Percentiles rank a stretch among this genome's conserved stretches.
These are phyloP conservation scores for Vicia faba DNA, from an alignment of 306 rosid genomes.

Conservation along the genomic window DNA sequence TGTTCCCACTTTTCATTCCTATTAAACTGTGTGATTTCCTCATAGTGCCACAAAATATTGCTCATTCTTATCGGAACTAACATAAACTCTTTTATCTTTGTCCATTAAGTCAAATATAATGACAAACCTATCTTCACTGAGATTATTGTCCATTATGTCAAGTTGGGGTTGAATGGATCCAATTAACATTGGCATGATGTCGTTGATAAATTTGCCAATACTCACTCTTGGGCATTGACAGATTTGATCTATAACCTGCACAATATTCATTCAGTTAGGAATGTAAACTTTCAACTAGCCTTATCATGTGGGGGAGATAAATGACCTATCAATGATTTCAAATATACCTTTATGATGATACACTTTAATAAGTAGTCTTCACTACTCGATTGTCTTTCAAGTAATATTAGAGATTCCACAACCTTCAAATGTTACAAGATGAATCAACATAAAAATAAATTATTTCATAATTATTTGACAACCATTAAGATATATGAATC, in stretches of 20 bases:
- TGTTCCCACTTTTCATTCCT: too few species aligned
- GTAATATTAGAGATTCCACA: neutral
- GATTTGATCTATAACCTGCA: constrained; percentile 38
- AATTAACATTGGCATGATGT: constrained; percentile 22
- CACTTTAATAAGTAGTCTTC: neutral
- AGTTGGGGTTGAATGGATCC: constrained; percentile 9
- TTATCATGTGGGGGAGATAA: neutral
- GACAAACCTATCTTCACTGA: neutral
- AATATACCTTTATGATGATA: constrained; percentile 32
- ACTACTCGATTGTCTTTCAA: neutral
- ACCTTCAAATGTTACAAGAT: constrained; percentile 29
- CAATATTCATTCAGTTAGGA: constrained; percentile 5
- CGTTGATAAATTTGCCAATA: neutral
- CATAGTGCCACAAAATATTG: too few species aligned
- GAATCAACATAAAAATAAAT: constrained; percentile 16
- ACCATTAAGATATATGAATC: neutral
- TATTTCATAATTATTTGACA: constrained; percentile 1
- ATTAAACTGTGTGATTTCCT: too few species aligned
- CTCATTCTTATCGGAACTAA: too few species aligned
- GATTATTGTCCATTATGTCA: neutral
- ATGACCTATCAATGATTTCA: neutral
- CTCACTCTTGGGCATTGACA: constrained; percentile 5
- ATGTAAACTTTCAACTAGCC: neutral
- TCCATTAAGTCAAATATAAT: too few species aligned
- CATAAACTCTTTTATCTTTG: too few species aligned